Percentiles rank a stretch among this genome's conserved stretches.
Evolutionary conservation across 768 basidiomycete genomes (phyloP).

Genomic region (Boletus vinaceobasis): DNA sequence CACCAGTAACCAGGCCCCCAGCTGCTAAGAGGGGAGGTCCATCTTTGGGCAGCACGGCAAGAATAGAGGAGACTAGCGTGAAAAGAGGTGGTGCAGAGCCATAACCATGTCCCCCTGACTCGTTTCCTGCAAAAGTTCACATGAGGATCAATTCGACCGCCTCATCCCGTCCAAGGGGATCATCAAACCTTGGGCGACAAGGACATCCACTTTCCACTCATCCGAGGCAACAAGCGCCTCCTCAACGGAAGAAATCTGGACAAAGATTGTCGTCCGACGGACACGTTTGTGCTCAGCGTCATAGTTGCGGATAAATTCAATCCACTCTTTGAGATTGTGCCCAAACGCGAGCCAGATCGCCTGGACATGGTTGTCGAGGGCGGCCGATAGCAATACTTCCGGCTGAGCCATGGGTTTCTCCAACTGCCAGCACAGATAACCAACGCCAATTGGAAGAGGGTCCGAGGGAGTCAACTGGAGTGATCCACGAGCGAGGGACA

Average conservation of each 20-base stretch:
- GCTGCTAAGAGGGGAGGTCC: slow-evolving; percentile 65
- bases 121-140: slow-evolving; percentile 48
- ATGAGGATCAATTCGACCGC: slow-evolving; percentile 1
- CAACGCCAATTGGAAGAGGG: slow-evolving; percentile 62
- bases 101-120: slow-evolving; percentile 78
- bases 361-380: slow-evolving; percentile 53
- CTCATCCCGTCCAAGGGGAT: neutral
- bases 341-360: slow-evolving; percentile 81
- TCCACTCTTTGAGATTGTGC: slow-evolving; percentile 54
- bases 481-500: slow-evolving; percentile 48
- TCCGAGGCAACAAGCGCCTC: slow-evolving; percentile 58
- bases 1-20: slow-evolving; percentile 66
- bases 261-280: slow-evolving; percentile 54
- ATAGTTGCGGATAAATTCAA: slow-evolving; percentile 54
- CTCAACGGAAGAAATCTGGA: slow-evolving; percentile 59
- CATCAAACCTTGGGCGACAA: slow-evolving; percentile 71
- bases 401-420: slow-evolving; percentile 45
- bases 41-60: slow-evolving; percentile 39
- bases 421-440: slow-evolving; percentile 69
- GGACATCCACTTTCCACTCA: slow-evolving; percentile 67
- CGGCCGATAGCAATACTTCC: slow-evolving; percentile 42
- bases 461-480: slow-evolving; percentile 35
- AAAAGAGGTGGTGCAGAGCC: slow-evolving; percentile 54
- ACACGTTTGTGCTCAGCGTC: slow-evolving; percentile 41
- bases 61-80: slow-evolving; percentile 55